Evolutionary conservation across 139 green algal species (phyloP).

Genomic region (Tetraselmis striata): DNA sequence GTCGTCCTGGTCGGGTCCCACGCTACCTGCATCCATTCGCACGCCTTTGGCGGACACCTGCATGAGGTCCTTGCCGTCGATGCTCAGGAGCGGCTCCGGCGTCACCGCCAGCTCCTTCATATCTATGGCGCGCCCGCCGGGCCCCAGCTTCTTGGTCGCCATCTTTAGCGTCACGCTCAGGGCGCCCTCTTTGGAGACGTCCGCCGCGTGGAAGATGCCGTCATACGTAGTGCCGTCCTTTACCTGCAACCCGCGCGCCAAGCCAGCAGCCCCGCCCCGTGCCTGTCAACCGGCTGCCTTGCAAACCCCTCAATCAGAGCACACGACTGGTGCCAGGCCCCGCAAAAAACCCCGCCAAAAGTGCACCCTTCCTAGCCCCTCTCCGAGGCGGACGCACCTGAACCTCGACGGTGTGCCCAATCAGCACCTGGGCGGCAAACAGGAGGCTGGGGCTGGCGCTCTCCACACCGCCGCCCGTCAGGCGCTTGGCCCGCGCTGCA

Average conservation of each 20-base stretch:
- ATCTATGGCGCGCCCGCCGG: background rate
- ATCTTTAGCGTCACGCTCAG: constrained; percentile 50
- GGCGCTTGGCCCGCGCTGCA: background rate
- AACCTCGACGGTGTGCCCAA: constrained; percentile 60
- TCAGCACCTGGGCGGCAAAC: constrained; percentile 48
- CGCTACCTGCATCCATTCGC: constrained; percentile 44
- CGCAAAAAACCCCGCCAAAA: too few relatives aligned
- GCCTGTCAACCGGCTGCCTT: too few relatives aligned
- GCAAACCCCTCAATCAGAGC: too few relatives aligned
- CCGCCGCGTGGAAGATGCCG: constrained; percentile 57
- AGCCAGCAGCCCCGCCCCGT: too few relatives aligned
- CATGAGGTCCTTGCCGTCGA: constrained; percentile 38
- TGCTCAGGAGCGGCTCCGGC: constrained; percentile 28
- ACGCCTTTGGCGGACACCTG: constrained; percentile 59
- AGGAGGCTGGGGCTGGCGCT: constrained; percentile 1
- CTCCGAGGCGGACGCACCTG: too few relatives aligned
- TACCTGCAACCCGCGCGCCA: too few relatives aligned
- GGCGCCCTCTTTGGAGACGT: constrained; percentile 10
- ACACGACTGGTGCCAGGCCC: too few relatives aligned
- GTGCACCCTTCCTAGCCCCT: too few relatives aligned
- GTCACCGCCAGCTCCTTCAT: constrained; percentile 24
- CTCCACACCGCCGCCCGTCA: background rate
- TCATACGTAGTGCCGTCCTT: constrained; percentile 52
- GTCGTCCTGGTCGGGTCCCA: constrained; percentile 31
- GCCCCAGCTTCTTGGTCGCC: constrained; percentile 13